These are phyloP conservation scores for Caryopteris hybrid DNA, from an alignment of 305 asterid species.

Conservation along the genomic window DNA sequence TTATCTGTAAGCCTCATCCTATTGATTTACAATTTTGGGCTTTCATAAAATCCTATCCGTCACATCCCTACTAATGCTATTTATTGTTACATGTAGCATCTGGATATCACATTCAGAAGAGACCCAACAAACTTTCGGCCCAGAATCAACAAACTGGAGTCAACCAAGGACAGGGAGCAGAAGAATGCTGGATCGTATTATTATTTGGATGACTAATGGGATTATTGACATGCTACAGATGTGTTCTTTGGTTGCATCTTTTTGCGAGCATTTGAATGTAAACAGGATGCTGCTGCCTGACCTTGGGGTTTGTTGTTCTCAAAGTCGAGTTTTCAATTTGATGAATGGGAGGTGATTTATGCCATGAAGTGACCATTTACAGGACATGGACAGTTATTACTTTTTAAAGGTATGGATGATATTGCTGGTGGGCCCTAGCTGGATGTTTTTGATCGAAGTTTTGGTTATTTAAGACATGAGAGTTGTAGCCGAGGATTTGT, in stretches of 20 bases:
- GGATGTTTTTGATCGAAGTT: slow-evolving; percentile 9
- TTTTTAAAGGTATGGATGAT: slow-evolving; percentile 10
- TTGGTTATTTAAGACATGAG: slow-evolving; percentile 7
- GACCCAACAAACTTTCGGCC: slow-evolving; percentile 93
- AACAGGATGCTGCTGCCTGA: slow-evolving; percentile 15
- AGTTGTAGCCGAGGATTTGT: slow-evolving; percentile 10
- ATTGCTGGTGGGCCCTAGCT: slow-evolving; percentile 11
- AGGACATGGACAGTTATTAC: neutral
- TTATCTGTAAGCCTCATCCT: slow-evolving; percentile 61
- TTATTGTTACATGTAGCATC: slow-evolving; percentile 52
- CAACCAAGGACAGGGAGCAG: slow-evolving; percentile 94
- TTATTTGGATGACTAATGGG: slow-evolving; percentile 68
- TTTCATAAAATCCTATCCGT: neutral
- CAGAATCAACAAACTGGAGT: slow-evolving; percentile 85
- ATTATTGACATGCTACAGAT: slow-evolving; percentile 8
- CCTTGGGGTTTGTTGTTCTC: slow-evolving; percentile 2
- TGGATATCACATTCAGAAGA: slow-evolving; percentile 90
- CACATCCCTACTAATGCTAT: neutral
- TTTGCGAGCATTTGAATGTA: slow-evolving; percentile 21
- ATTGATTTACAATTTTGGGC: neutral
- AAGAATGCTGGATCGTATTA: slow-evolving; percentile 85
- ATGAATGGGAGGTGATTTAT: slow-evolving; percentile 8
- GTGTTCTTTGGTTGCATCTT: slow-evolving; percentile 6
- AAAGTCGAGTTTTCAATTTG: neutral
- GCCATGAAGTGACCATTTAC: neutral